phyloP scores from a whole-genome alignment of 139 green algal genomes.

The Raphidocelis subcapitata region DNA sequence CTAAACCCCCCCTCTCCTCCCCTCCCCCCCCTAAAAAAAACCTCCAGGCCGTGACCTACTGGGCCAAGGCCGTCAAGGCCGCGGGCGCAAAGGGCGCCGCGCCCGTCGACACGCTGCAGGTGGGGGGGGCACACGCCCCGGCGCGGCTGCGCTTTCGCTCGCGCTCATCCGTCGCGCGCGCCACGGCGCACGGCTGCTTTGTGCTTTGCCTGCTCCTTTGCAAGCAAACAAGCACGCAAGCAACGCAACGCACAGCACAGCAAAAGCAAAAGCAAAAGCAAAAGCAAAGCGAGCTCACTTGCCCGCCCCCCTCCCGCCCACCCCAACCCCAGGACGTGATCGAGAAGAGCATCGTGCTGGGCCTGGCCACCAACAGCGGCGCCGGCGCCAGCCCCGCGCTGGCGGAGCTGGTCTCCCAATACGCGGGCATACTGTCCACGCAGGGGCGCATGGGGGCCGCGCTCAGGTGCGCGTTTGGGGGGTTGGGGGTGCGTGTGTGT shows the following conservation, averaged over 20 bases:
- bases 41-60: constrained; percentile 68
- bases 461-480: constrained; percentile 26
- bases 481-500: too few relatives aligned
- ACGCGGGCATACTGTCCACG: constrained; percentile 79
- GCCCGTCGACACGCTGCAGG: constrained; percentile 39
- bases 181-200: too few relatives aligned
- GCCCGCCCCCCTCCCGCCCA: not conserved
- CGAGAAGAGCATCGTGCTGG: constrained; percentile 94
- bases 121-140: not conserved
- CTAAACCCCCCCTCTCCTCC: too few relatives aligned
- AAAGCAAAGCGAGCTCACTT: not conserved
- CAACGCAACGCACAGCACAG: too few relatives aligned
- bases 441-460: constrained; percentile 77
- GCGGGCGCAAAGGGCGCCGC: not conserved
- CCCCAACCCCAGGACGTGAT: constrained; percentile 65
- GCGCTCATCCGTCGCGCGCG: too few relatives aligned
- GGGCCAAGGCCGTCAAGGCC: constrained; percentile 46
- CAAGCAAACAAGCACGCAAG: not conserved
- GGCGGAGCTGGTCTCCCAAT: constrained; percentile 76
- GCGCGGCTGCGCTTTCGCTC: not conserved
- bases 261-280: too few relatives aligned
- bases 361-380: constrained; percentile 59
- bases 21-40: too few relatives aligned
- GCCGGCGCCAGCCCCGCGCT: constrained; percentile 55
- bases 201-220: too few relatives aligned